Base-by-base conservation (phyloP, 1,284 basidiomycete genomes). In the Ustilago cynodontis region DNA sequence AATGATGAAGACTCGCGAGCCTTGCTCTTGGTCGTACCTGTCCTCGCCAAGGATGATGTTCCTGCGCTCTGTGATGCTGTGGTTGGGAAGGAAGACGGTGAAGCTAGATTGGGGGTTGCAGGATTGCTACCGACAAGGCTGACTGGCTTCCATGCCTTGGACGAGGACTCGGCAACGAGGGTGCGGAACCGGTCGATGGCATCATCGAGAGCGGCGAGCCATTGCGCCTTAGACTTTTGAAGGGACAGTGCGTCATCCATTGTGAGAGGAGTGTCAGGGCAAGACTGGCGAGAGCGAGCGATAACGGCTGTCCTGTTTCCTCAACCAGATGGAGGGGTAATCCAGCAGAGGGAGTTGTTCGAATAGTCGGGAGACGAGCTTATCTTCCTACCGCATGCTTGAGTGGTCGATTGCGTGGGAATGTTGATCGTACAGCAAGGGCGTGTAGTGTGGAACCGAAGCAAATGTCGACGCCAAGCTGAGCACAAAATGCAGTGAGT, bases 141-240 rank as follows among this genome's bases (percentile, higher is more conserved):
- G 41, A 81, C 70, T 3, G 58, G 70, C 35, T 76, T 78, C 81
- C 81, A 82, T 41, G 69, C 69, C 49, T 76, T 76, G 24, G 75
- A 73, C 0, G 58, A 54, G 0, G 80, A 73, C 26, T 82, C 66
- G 10, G 72, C 65, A 33, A 80, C 71, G n/a, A 82, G 71, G 41
- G 18, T 65, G 37, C 66, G 67, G 41, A 82, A 77, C 22, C 60
- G 59, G 22, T 72, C 75, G 43, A 78, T 52, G 2, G 81, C 78
- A n/a, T 67, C 60, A 33, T 79, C 62, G 14, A 82, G 70, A 49
- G 79, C 69, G n/a, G 64, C 53, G 29, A 78, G 55, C 81, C 81
- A 82, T 45, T 74, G 75, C 39, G 77, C 70, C 28, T 76, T 77
- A 14, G 77, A 61, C 39, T 73, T 77, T 54, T 71, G 73, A 3